These are phyloP conservation scores for Fusarium sp. DNA, from an alignment of 2,329 filamentous ascomycete genomes.

Conservation along the genomic window DNA sequence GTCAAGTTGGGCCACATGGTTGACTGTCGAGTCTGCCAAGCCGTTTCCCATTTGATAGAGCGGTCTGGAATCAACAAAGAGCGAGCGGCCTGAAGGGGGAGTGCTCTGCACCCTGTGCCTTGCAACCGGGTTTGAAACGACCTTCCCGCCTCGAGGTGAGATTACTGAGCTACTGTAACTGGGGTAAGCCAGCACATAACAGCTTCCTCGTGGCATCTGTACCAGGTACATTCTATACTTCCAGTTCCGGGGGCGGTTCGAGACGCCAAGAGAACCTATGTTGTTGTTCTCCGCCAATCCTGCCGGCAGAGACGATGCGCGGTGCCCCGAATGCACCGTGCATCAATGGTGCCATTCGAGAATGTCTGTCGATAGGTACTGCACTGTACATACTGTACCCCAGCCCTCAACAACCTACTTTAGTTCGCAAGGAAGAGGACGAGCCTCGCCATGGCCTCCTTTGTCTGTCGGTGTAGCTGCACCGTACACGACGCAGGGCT, in stretches of 20 bases:
- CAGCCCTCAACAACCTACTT: slow-evolving; percentile 9
- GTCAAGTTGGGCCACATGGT: slow-evolving; percentile 12
- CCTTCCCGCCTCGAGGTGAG: slow-evolving; percentile 23
- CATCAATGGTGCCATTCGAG: slow-evolving; percentile 33
- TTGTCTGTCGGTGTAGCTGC: slow-evolving; percentile 29
- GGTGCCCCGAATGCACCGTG: slow-evolving; percentile 33
- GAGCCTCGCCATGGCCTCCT: slow-evolving; percentile 22
- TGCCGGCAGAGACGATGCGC: slow-evolving; percentile 21
- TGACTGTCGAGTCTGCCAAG: slow-evolving; percentile 5
- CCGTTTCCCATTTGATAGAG: slow-evolving; percentile 4
- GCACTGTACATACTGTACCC: slow-evolving; percentile 4
- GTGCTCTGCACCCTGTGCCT: slow-evolving; percentile 23
- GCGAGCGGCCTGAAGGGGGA: slow-evolving; percentile 16
- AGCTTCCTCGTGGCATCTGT: slow-evolving; percentile 20
- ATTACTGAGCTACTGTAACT: slow-evolving; percentile 26
- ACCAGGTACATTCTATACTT: slow-evolving; percentile 31
- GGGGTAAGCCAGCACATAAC: slow-evolving; percentile 22
- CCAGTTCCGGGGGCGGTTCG: slow-evolving; percentile 27
- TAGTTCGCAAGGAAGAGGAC: slow-evolving; percentile 18
- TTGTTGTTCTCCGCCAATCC: slow-evolving; percentile 27
- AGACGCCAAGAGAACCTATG: slow-evolving; percentile 33
- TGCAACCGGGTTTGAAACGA: slow-evolving; percentile 25
- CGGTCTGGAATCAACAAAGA: slow-evolving; percentile 11
- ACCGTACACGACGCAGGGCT: slow-evolving; percentile 27
- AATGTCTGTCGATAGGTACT: slow-evolving; percentile 26